Percentiles rank a stretch among this genome's conserved stretches.
phyloP scores from a whole-genome alignment of 2,329 filamentous ascomycete species.

The Microsporum audouinii region DNA sequence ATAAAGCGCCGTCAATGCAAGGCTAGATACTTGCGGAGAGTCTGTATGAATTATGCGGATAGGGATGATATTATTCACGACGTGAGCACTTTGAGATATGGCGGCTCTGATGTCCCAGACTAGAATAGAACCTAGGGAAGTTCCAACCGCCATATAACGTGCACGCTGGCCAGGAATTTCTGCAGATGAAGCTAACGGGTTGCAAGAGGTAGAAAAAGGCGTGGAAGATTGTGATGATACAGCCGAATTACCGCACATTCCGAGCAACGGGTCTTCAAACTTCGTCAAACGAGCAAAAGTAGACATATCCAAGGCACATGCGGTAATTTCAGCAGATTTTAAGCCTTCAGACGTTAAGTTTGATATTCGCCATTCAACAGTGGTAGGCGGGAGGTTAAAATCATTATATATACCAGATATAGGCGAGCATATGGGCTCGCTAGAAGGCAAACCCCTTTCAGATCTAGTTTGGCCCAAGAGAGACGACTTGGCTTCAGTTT shows the following conservation, averaged over 20 bases:
- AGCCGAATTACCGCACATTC: constrained; percentile 44
- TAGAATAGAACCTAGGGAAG: constrained; percentile 61
- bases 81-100: constrained; percentile 42
- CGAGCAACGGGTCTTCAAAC: constrained; percentile 65
- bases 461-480: constrained; percentile 40
- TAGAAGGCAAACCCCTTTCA: not conserved
- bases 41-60: constrained; percentile 79
- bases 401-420: not conserved
- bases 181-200: constrained; percentile 25
- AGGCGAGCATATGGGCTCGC: constrained; percentile 11
- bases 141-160: constrained; percentile 71
- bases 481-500: constrained; percentile 26
- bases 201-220: constrained; percentile 40
- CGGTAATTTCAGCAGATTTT: constrained; percentile 52
- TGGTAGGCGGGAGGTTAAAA: constrained; percentile 23
- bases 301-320: constrained; percentile 63
- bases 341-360: constrained; percentile 51
- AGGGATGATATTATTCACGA: constrained; percentile 53
- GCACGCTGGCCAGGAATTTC: constrained; percentile 78
- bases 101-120: constrained; percentile 74
- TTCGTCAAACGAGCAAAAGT: constrained; percentile 57
- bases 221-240: constrained; percentile 45
- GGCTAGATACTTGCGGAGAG: constrained; percentile 71
- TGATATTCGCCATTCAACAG: constrained; percentile 58
- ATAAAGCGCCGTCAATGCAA: constrained; percentile 76